phyloP scores from a whole-genome alignment of 805 yeast species.

The Hanseniaspora clermontiae region DNA sequence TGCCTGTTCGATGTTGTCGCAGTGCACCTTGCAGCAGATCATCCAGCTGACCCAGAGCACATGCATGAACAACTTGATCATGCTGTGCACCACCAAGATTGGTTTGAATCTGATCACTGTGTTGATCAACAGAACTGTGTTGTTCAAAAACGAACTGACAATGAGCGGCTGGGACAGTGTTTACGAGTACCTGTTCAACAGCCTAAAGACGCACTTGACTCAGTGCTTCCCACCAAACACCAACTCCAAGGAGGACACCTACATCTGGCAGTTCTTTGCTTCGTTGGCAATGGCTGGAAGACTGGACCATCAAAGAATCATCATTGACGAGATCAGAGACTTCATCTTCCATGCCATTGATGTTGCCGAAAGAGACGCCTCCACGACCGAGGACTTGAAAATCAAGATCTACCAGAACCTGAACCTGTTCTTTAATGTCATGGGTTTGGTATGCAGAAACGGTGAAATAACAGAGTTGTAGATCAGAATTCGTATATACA shows the following conservation, averaged over 20 bases:
- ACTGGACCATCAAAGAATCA: conserved; percentile 78
- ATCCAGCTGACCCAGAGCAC: conserved; percentile 11
- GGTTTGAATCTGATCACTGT: conserved; percentile 83
- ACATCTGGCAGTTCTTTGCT: conserved; percentile 95
- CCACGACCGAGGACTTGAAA: conserved; percentile 27
- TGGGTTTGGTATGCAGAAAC: conserved; percentile 89
- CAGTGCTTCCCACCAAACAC: conserved; percentile 65
- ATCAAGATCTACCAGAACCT: conserved; percentile 60
- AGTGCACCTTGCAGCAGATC: conserved; percentile 16
- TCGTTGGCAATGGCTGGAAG: conserved; percentile 85
- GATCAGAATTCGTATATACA: not conserved
- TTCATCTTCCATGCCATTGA: conserved; percentile 81
- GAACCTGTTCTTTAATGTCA: conserved; percentile 85
- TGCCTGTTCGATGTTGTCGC: conserved; percentile 41
- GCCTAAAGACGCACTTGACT: conserved; percentile 64
- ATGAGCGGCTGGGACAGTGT: conserved; percentile 56
- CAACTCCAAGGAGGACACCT: conserved; percentile 30
- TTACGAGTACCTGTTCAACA: conserved; percentile 69
- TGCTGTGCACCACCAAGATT: conserved; percentile 46
- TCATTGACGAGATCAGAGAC: conserved; percentile 87
- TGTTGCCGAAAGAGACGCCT: conserved; percentile 38
- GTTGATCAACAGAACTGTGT: conserved; percentile 81
- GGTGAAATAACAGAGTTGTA: conserved; percentile 69
- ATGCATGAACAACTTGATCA: conserved; percentile 15
- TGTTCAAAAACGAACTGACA: conserved; percentile 64